A percentile compares a stretch with the other conserved stretches of the same genome.
These are phyloP conservation scores for Pseudofabraea citricarpa DNA, from an alignment of 2,329 filamentous ascomycete genomes.

Conservation along the genomic window DNA sequence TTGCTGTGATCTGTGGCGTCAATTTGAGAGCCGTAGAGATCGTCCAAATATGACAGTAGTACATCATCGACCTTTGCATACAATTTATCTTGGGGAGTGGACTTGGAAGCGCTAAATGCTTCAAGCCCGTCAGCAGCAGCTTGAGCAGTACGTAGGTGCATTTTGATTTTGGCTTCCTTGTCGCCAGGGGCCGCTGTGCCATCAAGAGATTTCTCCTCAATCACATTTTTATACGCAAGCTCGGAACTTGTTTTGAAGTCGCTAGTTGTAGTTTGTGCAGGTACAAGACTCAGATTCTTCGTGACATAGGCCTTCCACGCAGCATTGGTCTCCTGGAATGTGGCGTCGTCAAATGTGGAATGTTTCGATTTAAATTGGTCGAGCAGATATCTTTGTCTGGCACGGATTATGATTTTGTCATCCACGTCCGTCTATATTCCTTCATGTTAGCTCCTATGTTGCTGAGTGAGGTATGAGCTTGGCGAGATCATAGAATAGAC, in stretches of 20 bases:
- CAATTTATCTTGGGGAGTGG: conserved; percentile 33
- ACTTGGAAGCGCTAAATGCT: conserved; percentile 3
- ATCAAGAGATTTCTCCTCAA: conserved; percentile 46
- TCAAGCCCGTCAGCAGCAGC: conserved; percentile 38
- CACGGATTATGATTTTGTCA: conserved; percentile 51
- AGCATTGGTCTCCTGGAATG: conserved; percentile 5
- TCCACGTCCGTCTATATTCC: conserved; percentile 17
- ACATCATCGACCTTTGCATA: conserved; percentile 57
- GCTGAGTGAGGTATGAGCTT: neutral
- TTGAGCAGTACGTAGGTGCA: conserved; percentile 49
- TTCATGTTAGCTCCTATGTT: conserved; percentile 2
- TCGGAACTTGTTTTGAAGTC: conserved; percentile 3
- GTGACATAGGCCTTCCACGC: conserved; percentile 5
- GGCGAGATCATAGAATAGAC: neutral
- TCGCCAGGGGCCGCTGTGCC: conserved; percentile 49
- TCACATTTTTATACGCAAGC: conserved; percentile 32
- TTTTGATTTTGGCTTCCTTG: conserved; percentile 62
- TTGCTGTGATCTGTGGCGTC: conserved; percentile 49
- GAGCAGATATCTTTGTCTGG: conserved; percentile 73
- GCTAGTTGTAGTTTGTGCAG: neutral
- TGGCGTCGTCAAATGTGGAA: conserved; percentile 2
- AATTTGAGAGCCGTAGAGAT: conserved; percentile 52
- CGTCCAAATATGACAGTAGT: conserved; percentile 76
- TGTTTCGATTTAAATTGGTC: conserved; percentile 19
- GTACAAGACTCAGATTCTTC: conserved; percentile 5